Base-by-base conservation (phyloP, 495 filamentous ascomycete species). In the Lophium mytilinum region DNA sequence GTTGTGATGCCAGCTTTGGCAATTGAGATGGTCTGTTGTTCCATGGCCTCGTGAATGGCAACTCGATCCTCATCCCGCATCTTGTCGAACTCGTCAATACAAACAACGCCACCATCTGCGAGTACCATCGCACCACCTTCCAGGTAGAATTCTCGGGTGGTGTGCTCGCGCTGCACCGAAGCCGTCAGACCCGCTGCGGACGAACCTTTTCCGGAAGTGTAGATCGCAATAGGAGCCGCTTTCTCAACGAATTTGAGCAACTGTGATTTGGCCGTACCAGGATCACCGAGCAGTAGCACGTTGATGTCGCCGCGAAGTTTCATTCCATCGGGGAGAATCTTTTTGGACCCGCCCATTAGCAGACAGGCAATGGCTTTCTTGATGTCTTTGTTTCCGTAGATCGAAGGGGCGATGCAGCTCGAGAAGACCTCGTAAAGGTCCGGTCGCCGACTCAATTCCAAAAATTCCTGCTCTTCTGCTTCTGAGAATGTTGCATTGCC, bases 31-130 rank as follows among this genome's bases (percentile, higher is more conserved):
- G 94, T 99, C 72, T 99, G 94, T 72, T 99, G 94, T 67, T 99
- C 94, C 94, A 99, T 99, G 56, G 94, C 94, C 80, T 99, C 94
- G 78, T 99, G 94, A 71, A 99, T 99, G 9, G 94, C 94, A 18
- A 99, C 94, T 61, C 94, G 83, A 62, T 99, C 94, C 71, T 99
- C 94, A 71, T 99, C 94, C 56, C 94, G 81, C 94, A 99, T 99
- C 76, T 99, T 99, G 75, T 99, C 94, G 70, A 99, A 99, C 72
- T 99, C 94, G 69, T 99, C 94, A 71, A 99, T 99, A 74, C 94
- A 99, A 18, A 97, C 94, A 8, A 97, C 94, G 66, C 94, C 94
- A 11, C 91, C 91, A 64, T 99, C 94, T 1, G 94, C 94, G 24
- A 99, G 82, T 36, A 99, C 94, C 94, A 99, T 97, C 35, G 94